Conservation (phyloP, 2,329 filamentous ascomycete genomes). For the Pestalotiopsis sp. region DNA sequence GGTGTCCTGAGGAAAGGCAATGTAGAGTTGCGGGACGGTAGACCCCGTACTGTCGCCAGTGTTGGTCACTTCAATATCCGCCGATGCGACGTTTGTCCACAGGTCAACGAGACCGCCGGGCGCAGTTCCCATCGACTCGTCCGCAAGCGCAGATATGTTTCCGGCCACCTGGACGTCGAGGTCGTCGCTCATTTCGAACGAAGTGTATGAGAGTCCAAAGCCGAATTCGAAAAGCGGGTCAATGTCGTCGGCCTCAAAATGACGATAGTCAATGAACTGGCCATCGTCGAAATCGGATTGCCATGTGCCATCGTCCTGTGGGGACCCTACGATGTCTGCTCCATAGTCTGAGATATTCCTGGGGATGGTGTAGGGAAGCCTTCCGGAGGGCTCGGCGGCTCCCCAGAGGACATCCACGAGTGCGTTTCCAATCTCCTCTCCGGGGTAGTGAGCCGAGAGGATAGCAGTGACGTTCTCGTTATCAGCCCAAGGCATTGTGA, state of each 20-base stretch:
- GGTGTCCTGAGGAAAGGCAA: not conserved
- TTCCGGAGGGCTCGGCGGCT: slow-evolving; percentile 58
- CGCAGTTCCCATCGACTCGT: slow-evolving; percentile 30
- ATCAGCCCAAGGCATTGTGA: slow-evolving; percentile 58
- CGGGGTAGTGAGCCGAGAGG: slow-evolving; percentile 61
- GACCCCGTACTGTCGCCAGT: slow-evolving; percentile 51
- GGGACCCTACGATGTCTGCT: slow-evolving; percentile 34
- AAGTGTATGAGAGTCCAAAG: slow-evolving; percentile 49
- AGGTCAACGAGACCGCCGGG: slow-evolving; percentile 58
- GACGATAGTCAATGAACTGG: slow-evolving; percentile 35
- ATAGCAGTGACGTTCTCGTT: slow-evolving; percentile 65
- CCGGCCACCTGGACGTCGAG: not conserved
- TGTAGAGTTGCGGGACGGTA: slow-evolving; percentile 58
- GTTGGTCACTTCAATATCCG: slow-evolving; percentile 52
- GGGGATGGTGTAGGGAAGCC: not conserved
- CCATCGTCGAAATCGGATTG: slow-evolving; percentile 32
- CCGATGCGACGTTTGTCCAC: slow-evolving; percentile 51
- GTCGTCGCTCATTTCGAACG: slow-evolving; percentile 46
- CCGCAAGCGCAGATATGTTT: slow-evolving; percentile 17
- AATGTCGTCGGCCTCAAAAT: slow-evolving; percentile 33
- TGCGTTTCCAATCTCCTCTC: slow-evolving; percentile 63
- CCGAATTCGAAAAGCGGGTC: slow-evolving; percentile 36
- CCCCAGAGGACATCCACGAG: slow-evolving; percentile 66
- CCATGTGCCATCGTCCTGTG: slow-evolving; percentile 43
- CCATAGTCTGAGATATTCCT: not conserved